Evolutionary conservation across 2,329 filamentous ascomycete species (phyloP).

Genomic region (Dendryphion nanum): DNA sequence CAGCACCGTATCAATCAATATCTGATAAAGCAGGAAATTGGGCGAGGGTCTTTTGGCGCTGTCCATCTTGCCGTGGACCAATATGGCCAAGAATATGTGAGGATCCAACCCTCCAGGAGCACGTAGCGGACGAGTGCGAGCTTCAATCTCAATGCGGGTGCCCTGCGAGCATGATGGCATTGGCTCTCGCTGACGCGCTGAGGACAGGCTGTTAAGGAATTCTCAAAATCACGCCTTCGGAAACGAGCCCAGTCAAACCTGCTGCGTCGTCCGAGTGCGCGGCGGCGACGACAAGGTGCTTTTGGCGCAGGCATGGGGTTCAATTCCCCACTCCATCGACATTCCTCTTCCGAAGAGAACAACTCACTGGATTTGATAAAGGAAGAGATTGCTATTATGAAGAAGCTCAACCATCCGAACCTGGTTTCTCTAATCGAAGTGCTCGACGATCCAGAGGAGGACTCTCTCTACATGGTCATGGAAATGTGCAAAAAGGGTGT

Average conservation of each 20-base stretch:
- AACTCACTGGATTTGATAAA: conserved; percentile 83
- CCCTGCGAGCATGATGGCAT: conserved; percentile 15
- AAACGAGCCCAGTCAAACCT: conserved; percentile 90
- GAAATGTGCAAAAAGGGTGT: conserved; percentile 99
- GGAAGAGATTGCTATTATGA: conserved; percentile 98
- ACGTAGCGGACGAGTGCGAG: conserved; percentile 4
- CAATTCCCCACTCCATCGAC: conserved; percentile 64
- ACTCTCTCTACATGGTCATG: conserved; percentile 97
- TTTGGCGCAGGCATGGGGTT: conserved; percentile 54
- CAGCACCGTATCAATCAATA: conserved; percentile 95
- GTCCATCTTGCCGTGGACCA: conserved; percentile 90
- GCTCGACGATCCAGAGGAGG: conserved; percentile 89
- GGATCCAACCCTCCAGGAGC: conserved; percentile 35
- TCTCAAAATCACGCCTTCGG: conserved; percentile 86
- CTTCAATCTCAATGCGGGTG: conserved; percentile 20
- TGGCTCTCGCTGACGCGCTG: conserved; percentile 28
- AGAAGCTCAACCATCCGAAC: conserved; percentile 93
- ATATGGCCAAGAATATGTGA: conserved; percentile 88
- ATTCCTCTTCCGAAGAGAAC: conserved; percentile 58
- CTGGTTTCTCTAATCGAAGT: conserved; percentile 93
- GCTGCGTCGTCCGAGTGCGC: conserved; percentile 62
- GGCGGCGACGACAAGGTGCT: conserved; percentile 53
- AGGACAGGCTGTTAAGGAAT: conserved; percentile 86
- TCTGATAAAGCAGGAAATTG: conserved; percentile 89
- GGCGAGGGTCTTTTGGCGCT: conserved; percentile 91